Conservation (phyloP, 2,329 filamentous ascomycete genomes). For the Hypoxylon sp. region DNA sequence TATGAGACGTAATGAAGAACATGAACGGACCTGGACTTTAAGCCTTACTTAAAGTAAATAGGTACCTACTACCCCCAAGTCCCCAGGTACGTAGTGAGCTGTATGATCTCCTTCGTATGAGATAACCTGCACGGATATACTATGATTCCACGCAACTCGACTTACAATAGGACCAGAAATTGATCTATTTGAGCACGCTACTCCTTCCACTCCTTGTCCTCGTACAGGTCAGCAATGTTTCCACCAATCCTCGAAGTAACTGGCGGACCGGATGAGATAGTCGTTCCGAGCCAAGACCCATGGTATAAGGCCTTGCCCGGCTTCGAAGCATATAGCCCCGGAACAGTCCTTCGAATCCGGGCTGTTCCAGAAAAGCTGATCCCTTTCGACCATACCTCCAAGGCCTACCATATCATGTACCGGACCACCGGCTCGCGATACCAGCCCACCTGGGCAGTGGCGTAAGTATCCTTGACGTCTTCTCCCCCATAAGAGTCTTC, state of each 20-base stretch:
- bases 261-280: neutral
- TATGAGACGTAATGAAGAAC: neutral
- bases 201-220: neutral
- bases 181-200: neutral
- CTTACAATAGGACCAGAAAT: neutral
- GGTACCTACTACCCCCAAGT: neutral
- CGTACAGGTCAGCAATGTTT: neutral
- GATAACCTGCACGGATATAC: neutral
- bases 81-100: neutral
- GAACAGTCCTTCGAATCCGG: slow-evolving; percentile 54
- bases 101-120: neutral
- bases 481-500: neutral
- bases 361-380: slow-evolving; percentile 48
- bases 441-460: slow-evolving; percentile 58
- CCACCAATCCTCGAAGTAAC: slow-evolving; percentile 1
- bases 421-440: slow-evolving; percentile 57
- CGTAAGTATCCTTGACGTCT: slow-evolving; percentile 33
- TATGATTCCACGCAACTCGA: neutral
- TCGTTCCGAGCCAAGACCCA: slow-evolving; percentile 46
- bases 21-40: neutral
- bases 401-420: slow-evolving; percentile 58
- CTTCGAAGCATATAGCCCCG: slow-evolving; percentile 51
- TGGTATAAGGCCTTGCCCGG: slow-evolving; percentile 55
- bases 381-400: slow-evolving; percentile 24
- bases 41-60: neutral